Evolutionary conservation across 345 rosid genomes (phyloP).

Genomic region (Hibiscus trionum): DNA sequence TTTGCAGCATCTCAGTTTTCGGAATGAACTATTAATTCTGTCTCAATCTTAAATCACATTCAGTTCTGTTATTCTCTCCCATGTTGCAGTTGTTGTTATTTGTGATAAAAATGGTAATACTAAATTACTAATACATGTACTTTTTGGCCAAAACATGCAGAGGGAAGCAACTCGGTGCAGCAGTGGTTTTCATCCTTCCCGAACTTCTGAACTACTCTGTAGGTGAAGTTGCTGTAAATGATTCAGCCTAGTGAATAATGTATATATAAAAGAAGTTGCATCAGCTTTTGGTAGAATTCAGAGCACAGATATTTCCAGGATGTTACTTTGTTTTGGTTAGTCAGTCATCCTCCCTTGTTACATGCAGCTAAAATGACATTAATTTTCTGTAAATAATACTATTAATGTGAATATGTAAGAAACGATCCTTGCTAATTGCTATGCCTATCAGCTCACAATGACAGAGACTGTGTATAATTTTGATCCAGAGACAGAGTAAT

Average conservation of each 20-base stretch:
- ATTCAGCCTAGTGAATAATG: neutral
- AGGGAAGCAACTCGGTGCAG: slow-evolving; percentile 52
- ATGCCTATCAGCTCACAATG: neutral
- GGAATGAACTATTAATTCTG: neutral
- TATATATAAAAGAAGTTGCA: neutral
- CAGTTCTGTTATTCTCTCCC: neutral
- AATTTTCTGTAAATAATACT: slow-evolving; percentile 17
- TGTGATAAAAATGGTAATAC: neutral
- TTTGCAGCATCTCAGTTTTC: neutral
- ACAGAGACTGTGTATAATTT: slow-evolving; percentile 16
- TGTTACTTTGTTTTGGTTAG: neutral
- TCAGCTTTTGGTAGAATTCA: slow-evolving; percentile 1
- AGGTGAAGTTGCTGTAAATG: no score
- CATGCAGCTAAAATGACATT: neutral
- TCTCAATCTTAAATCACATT: neutral
- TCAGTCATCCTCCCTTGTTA: neutral
- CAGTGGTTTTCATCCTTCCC: slow-evolving; percentile 50
- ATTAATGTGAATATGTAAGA: slow-evolving; percentile 17
- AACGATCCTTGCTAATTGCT: neutral
- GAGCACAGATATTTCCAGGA: neutral
- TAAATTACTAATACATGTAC: neutral
- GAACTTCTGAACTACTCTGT: neutral
- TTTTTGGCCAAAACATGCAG: slow-evolving; percentile 25
- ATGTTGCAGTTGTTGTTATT: neutral
- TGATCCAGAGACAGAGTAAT: neutral